Percentiles rank a stretch among this genome's conserved stretches.
phyloP scores from a whole-genome alignment of 1,284 basidiomycete species.

The Tilletia caries region DNA sequence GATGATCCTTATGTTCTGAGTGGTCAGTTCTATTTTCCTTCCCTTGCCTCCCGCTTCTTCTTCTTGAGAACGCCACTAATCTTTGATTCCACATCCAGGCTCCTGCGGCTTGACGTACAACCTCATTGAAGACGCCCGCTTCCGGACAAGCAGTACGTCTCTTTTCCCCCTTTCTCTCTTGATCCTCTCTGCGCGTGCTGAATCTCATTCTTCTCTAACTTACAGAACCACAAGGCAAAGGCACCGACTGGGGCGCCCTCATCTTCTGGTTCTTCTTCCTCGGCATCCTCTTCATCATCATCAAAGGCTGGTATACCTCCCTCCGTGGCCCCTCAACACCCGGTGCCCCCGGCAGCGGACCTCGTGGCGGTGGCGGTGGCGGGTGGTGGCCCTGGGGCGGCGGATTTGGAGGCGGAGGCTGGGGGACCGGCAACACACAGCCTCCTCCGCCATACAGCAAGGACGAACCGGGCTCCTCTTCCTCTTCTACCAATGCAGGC shows the following conservation, averaged over 20 bases:
- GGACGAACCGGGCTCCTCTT: constrained; percentile 34
- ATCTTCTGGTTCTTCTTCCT: constrained; percentile 65
- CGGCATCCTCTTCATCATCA: constrained; percentile 40
- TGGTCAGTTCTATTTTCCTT: constrained; percentile 58
- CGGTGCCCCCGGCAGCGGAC: constrained; percentile 37
- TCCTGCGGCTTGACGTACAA: constrained; percentile 32
- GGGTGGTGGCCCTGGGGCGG: constrained; percentile 56
- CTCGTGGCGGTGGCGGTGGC: constrained; percentile 60
- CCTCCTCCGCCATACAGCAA: constrained; percentile 78
- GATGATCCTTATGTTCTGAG: constrained; percentile 79
- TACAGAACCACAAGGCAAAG: neutral
- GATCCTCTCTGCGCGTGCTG: constrained; percentile 14
- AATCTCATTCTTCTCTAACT: no score
- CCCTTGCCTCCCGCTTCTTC: no score
- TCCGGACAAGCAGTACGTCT: neutral
- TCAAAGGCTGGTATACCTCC: constrained; percentile 25
- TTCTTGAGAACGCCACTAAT: no score
- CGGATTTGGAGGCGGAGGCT: constrained; percentile 48
- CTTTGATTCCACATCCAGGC: no score
- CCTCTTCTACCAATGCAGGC: constrained; percentile 10
- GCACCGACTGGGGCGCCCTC: constrained; percentile 46
- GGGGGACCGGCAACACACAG: constrained; percentile 28
- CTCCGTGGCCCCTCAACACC: constrained; percentile 42
- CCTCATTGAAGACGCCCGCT: constrained; percentile 17
- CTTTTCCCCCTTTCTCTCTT: constrained; percentile 14